A percentile compares a stretch with the other conserved stretches of the same genome.
These are phyloP conservation scores for Brasenia schreberi DNA, from an alignment of 164 flowering plant genomes.

Conservation along the genomic window DNA sequence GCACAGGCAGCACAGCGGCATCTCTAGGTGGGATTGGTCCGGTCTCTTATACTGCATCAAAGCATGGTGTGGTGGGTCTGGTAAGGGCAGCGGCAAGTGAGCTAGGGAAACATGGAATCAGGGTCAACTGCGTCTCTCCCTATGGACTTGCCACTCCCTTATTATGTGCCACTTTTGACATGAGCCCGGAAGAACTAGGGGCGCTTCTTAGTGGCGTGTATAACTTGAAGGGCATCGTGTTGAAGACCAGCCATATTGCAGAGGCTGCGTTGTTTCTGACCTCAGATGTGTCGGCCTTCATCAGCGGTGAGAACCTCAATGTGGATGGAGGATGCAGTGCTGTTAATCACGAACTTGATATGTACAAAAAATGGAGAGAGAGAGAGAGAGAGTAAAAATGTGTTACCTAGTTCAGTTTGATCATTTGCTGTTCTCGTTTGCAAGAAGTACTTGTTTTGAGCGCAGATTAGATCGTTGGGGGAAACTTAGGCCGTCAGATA, in stretches of 20 bases:
- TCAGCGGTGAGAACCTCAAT: slow-evolving; percentile 30
- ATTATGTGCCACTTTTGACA: neutral
- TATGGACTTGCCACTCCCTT: slow-evolving; percentile 12
- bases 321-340: slow-evolving; percentile 28
- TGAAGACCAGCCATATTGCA: slow-evolving; percentile 9
- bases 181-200: slow-evolving; percentile 2
- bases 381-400: too few species aligned
- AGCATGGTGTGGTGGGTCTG: slow-evolving; percentile 11
- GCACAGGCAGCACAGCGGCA: slow-evolving; percentile 54
- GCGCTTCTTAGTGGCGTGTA: neutral
- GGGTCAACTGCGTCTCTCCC: slow-evolving; percentile 14
- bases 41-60: slow-evolving; percentile 8
- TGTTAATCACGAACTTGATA: neutral
- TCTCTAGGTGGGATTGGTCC: slow-evolving; percentile 31
- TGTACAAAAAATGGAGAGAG: too few species aligned
- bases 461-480: too few species aligned
- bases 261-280: slow-evolving; percentile 29
- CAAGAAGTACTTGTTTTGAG: too few species aligned
- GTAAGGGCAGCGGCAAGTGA: slow-evolving; percentile 6
- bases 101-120: slow-evolving; percentile 12
- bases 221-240: neutral
- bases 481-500: too few species aligned
- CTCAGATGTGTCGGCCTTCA: slow-evolving; percentile 29
- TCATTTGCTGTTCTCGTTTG: too few species aligned
- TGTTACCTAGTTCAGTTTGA: too few species aligned